Base-by-base conservation (phyloP, 148 eudicot genomes). In the Simmondsia chinensis region DNA sequence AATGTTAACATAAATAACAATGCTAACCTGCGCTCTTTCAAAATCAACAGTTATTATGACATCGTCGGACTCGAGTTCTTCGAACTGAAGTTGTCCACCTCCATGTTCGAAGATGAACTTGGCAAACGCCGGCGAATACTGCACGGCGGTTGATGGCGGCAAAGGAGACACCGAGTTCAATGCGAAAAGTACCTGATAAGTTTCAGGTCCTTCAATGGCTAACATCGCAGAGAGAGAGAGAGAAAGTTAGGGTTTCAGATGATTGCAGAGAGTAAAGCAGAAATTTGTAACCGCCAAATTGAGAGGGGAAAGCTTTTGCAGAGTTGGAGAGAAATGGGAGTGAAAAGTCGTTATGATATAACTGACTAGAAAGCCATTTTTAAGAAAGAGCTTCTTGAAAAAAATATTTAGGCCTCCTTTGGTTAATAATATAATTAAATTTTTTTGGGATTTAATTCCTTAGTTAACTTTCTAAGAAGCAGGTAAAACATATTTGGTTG, bases 1-100 rank as follows among this genome's bases (percentile, higher is more conserved):
- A 7, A 46, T 42, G 30, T 18, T 8, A 40, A 24, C 27, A 31
- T 14, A 3, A 36, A 14, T 11, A 3, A 33, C 23, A 11, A 0
- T 8, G 5, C 27, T 19, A 46, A 75, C 94, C 86, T 70, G 70
- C 48, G 80, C 56, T 24, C 43, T 39, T 4, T 17, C 48, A 52
- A 82, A 73, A 63, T 61, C 72, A 32, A 82, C 22, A 21, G n/a
- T n/a, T n/a, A 23, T 49, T 23, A 44, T 7, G 7, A 44, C 13
- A 19, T 35, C 43, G 15, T 37, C 40, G 1, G 66, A 25, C 39
- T 68, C 73, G 20, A 65, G 25, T 6, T 54, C 79, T 12, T 38
- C 50, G 16, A 24, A 59, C 3, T 59, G 74, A 36, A 75, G 86
- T 56, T 74, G 70, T 23, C 66, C 20, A 7, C 15, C 45, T 7